These are phyloP conservation scores for Diaporthe sp. DNA, from an alignment of 2,329 filamentous ascomycete species.

Conservation along the genomic window DNA sequence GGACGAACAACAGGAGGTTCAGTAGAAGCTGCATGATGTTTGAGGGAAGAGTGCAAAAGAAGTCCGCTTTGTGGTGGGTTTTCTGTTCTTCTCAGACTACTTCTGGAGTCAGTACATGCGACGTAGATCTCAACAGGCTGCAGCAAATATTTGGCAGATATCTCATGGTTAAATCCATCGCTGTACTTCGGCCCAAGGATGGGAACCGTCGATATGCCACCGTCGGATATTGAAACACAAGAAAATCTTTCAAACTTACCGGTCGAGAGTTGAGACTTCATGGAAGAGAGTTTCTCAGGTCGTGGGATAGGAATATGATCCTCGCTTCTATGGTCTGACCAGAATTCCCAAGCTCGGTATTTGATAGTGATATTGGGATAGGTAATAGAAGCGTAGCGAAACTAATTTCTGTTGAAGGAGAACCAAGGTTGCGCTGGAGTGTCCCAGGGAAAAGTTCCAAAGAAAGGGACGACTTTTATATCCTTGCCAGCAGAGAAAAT, in stretches of 20 bases:
- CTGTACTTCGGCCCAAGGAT: background rate
- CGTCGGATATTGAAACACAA: too few species aligned
- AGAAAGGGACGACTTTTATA: background rate
- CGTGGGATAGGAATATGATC: background rate
- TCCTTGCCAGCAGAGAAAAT: background rate
- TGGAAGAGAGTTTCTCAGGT: too few species aligned
- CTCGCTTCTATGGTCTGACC: too few species aligned
- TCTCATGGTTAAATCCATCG: background rate
- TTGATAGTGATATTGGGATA: background rate
- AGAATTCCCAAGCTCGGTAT: background rate
- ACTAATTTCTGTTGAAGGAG: background rate
- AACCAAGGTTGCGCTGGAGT: background rate
- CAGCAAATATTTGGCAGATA: background rate
- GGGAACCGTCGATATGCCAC: background rate
- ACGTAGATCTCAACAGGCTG: too few species aligned
- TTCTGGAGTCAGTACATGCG: background rate
- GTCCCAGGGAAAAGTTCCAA: background rate
- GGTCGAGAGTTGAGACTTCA: background rate
- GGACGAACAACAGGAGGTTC: background rate
- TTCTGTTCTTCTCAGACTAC: too few species aligned
- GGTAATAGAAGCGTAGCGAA: background rate
- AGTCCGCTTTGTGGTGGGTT: background rate
- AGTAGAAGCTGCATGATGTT: background rate
- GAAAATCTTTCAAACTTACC: background rate
- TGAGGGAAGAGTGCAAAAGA: background rate